Base-by-base conservation (phyloP, 306 rosid species). In the Arachis hypogaea region DNA sequence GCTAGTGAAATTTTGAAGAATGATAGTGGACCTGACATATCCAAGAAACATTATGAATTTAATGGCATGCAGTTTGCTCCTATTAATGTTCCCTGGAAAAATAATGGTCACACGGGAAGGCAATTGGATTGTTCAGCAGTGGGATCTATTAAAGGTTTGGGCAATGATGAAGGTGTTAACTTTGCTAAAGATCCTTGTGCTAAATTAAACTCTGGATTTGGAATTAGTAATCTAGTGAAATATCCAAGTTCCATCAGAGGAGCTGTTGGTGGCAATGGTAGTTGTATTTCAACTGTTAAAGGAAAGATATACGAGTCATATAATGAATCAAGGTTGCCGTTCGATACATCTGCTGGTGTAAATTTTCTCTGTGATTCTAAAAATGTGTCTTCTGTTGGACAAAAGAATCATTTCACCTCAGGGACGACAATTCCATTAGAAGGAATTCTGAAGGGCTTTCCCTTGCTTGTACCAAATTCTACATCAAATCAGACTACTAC, bases 391-490 rank as follows among this genome's bases (percentile, higher is more conserved):
- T 72, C 77, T 67, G 66, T 66, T 83, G 81, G 81, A 62, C 80
- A 65, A 57, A 76, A 52, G 59, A 82, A 71, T 74, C 71, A 71
- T 45, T 57, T 66, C 60, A 69, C 41, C 62, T 75, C 78, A 57
- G 83, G 80, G 72, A n/a, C 60, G 45, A 16, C 36, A 66, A 56
- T 68, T 72, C 78, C 84, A 41, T 46, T 77, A 57, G 81, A 69
- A 63, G 83, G 52, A 28, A 71, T 70, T 80, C 71, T 68, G 51
- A 81, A 50, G 76, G 82, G 88, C 14, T 58, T 59, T 70, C 85
- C 89, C 63, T n/a, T 47, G 69, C 70, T 59, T 46, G 63, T 77
- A 69, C 78, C 89, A 69, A 63, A 81, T 43, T 81, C 82, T 75
- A 22, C 70, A 4, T 57, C 62, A 54, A 83, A 82, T 77, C 83